A percentile compares a stretch with the other conserved stretches of the same genome.
These are phyloP conservation scores for Melocanna baccifera DNA, from an alignment of 176 grass and related monocot genomes.

Conservation along the genomic window DNA sequence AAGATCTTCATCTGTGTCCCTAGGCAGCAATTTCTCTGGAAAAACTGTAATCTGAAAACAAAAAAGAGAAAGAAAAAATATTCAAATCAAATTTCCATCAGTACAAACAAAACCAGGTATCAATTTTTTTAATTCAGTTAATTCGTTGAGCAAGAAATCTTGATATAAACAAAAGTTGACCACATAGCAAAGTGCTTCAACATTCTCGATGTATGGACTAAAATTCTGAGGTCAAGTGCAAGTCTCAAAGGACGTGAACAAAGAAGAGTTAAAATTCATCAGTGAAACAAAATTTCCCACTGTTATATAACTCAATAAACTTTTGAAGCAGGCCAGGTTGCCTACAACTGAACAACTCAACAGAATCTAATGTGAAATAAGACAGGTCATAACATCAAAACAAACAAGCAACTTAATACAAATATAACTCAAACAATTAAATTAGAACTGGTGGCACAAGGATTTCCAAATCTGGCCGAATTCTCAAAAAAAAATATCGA, in stretches of 20 bases:
- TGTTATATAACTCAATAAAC: background rate
- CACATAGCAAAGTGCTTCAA: background rate
- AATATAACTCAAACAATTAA: conserved; percentile 1
- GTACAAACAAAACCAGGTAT: background rate
- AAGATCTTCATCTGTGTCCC: conserved; percentile 90
- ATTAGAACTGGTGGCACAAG: background rate
- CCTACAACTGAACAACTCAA: background rate
- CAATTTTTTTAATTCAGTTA: background rate
- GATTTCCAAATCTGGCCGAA: background rate
- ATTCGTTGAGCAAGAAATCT: conserved; percentile 6
- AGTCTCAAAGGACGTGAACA: background rate
- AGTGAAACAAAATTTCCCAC: background rate
- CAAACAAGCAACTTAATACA: conserved; percentile 15
- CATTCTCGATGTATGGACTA: background rate
- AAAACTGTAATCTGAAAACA: conserved; percentile 53
- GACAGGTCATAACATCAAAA: background rate
- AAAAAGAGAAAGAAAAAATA: background rate
- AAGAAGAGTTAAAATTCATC: background rate
- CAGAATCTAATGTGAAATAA: background rate
- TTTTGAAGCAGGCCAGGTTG: background rate
- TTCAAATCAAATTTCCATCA: conserved; percentile 12
- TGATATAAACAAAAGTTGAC: background rate
- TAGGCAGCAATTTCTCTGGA: conserved; percentile 66
- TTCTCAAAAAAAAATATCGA: background rate
- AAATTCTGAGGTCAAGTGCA: background rate